Conservation (phyloP, 2,329 filamentous ascomycete species). For the Arthrobotrys iridis region DNA sequence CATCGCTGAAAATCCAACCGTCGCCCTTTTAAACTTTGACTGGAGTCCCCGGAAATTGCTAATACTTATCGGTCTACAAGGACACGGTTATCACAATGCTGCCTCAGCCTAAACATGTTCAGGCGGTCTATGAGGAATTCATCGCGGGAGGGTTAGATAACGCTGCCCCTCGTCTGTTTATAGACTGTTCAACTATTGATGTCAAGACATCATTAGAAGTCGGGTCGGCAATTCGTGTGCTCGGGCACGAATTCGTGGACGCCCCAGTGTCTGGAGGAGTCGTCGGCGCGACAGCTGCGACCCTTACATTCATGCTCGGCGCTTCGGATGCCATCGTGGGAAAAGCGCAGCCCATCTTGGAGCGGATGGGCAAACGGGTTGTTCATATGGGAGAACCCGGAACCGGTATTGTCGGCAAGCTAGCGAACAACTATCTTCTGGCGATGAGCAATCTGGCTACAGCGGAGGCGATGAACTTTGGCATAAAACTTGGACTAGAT, state of each 20-base stretch:
- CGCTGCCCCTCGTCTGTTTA: slow-evolving; percentile 73
- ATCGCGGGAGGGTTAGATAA: slow-evolving; percentile 56
- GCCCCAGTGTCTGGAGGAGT: slow-evolving; percentile 97
- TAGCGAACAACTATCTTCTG: slow-evolving; percentile 96
- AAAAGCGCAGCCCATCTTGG: slow-evolving; percentile 74
- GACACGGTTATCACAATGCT: slow-evolving; percentile 87
- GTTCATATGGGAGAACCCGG: slow-evolving; percentile 87
- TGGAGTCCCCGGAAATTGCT: slow-evolving; percentile 52
- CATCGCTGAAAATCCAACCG: slow-evolving; percentile 48
- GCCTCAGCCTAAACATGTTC: slow-evolving; percentile 88
- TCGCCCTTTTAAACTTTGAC: slow-evolving; percentile 45
- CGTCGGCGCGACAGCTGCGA: slow-evolving; percentile 85
- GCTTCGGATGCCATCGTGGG: slow-evolving; percentile 65
- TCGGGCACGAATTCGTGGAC: slow-evolving; percentile 83
- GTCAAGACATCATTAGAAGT: slow-evolving; percentile 83
- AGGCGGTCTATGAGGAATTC: slow-evolving; percentile 78
- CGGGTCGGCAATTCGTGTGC: slow-evolving; percentile 74
- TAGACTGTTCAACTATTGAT: slow-evolving; percentile 97
- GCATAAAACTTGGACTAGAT: slow-evolving; percentile 71
- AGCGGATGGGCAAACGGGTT: slow-evolving; percentile 85
- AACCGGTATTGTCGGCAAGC: slow-evolving; percentile 86
- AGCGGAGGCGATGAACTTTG: slow-evolving; percentile 73
- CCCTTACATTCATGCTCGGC: slow-evolving; percentile 96
- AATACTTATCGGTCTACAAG: slow-evolving; percentile 64
- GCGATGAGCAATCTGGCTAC: slow-evolving; percentile 87